Conservation (phyloP, 495 filamentous ascomycete species). For the Neurospora sublineolata region DNA sequence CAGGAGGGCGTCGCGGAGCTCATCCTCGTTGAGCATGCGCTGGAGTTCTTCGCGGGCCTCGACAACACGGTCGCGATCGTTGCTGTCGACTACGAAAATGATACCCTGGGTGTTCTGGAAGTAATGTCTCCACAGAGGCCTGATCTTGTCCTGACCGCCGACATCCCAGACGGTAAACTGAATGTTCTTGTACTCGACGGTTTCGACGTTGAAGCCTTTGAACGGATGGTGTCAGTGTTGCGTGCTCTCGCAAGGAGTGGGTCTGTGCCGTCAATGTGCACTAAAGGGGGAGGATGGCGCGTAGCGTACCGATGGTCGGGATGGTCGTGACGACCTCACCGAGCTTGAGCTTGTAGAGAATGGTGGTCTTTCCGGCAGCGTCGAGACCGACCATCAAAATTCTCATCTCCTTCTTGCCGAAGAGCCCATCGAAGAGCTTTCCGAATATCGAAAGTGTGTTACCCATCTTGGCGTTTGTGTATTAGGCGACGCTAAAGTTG, state of each 20-base stretch:
- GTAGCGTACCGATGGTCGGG: conserved; percentile 88
- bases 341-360: conserved; percentile 99
- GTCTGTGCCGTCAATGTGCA: not conserved
- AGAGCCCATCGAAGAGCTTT: conserved; percentile 75
- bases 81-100: conserved; percentile 99
- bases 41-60: conserved; percentile 99
- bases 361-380: conserved; percentile 98
- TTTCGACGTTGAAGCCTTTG: conserved; percentile 98
- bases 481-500: conserved; percentile 8
- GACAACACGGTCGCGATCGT: conserved; percentile 98
- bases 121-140: conserved; percentile 98
- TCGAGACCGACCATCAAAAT: conserved; percentile 99
- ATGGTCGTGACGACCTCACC: conserved; percentile 99
- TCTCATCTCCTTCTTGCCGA: conserved; percentile 99
- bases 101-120: conserved; percentile 99
- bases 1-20: conserved; percentile 92
- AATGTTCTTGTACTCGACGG: conserved; percentile 99
- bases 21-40: conserved; percentile 99
- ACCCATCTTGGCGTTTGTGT: conserved; percentile 22
- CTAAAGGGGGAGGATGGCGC: not conserved
- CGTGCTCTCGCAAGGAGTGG: conserved; percentile 1
- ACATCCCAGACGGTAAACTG: conserved; percentile 99
- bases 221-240: conserved; percentile 17
- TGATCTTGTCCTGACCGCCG: conserved; percentile 99
- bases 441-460: conserved; percentile 11